Percentiles rank a stretch among this genome's conserved stretches.
Evolutionary conservation across 1,284 basidiomycete species (phyloP).

Genomic region (Malassezia obtusa): DNA sequence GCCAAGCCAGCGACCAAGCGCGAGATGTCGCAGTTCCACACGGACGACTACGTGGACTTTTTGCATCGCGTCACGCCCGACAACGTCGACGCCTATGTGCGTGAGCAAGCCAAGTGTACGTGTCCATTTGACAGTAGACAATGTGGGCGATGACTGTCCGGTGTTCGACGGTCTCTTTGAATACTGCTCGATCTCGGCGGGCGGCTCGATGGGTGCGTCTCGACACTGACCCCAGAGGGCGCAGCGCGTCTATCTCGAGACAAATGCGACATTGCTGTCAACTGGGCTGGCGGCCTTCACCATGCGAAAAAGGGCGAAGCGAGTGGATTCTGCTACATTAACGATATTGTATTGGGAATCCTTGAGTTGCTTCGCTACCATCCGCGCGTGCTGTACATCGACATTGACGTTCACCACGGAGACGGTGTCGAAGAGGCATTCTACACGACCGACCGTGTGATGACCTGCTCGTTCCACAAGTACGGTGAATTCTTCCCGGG

Average conservation of each 20-base stretch:
- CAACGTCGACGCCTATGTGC: constrained; percentile 75
- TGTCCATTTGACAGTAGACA: constrained; percentile 51
- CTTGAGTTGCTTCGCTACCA: constrained; percentile 90
- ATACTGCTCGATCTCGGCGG: constrained; percentile 95
- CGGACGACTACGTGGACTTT: constrained; percentile 87
- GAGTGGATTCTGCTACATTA: constrained; percentile 96
- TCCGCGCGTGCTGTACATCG: constrained; percentile 88
- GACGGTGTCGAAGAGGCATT: constrained; percentile 99
- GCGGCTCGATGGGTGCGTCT: constrained; percentile 85
- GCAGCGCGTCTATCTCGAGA: constrained; percentile 87
- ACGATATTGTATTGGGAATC: constrained; percentile 95
- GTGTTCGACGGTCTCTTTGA: constrained; percentile 97
- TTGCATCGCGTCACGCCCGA: constrained; percentile 71
- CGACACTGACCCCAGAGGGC: constrained; percentile 60
- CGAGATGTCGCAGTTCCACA: constrained; percentile 92
- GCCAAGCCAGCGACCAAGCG: constrained; percentile 98
- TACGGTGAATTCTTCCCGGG: constrained; percentile 99
- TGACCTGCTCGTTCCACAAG: constrained; percentile 98
- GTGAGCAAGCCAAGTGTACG: constrained; percentile 92
- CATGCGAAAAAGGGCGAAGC: constrained; percentile 99
- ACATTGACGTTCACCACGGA: constrained; percentile 97
- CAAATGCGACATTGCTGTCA: constrained; percentile 96
- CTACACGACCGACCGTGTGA: constrained; percentile 95
- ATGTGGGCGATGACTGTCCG: constrained; percentile 90
- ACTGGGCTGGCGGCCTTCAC: constrained; percentile 96